phyloP scores from a whole-genome alignment of 2,329 filamentous ascomycete genomes.

The Pseudocercospora fijiensis region DNA sequence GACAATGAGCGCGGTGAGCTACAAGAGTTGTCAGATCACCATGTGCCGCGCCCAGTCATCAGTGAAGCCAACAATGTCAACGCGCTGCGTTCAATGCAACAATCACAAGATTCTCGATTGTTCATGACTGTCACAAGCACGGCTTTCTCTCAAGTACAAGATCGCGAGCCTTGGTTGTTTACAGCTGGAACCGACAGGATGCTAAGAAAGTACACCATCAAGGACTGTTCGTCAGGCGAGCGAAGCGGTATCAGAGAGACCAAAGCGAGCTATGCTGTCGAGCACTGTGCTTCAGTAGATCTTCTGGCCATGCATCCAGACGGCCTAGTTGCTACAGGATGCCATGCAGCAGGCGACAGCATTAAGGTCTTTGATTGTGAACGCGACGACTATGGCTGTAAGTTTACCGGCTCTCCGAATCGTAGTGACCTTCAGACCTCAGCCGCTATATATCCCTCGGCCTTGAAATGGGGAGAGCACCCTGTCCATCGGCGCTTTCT shows the following conservation, averaged over 20 bases:
- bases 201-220: constrained; percentile 42
- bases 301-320: constrained; percentile 45
- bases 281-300: constrained; percentile 52
- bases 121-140: constrained; percentile 59
- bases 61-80: constrained; percentile 43
- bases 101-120: constrained; percentile 52
- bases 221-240: constrained; percentile 9
- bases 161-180: constrained; percentile 22
- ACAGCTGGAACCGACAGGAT: constrained; percentile 56
- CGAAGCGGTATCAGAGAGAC: constrained; percentile 14
- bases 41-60: constrained; percentile 43
- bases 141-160: constrained; percentile 48
- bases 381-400: neutral
- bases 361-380: constrained; percentile 26
- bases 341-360: constrained; percentile 20
- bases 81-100: constrained; percentile 47
- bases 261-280: constrained; percentile 32
- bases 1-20: constrained; percentile 45
- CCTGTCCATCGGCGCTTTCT: constrained; percentile 45
- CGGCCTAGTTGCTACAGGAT: constrained; percentile 27
- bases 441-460: constrained; percentile 43
- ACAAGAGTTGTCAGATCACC: constrained; percentile 56
- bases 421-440: constrained; percentile 30
- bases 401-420: constrained; percentile 23
- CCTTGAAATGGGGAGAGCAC: constrained; percentile 50